phyloP scores from a whole-genome alignment of 192 early-diverging fungal species.

The Dispira simplex region DNA sequence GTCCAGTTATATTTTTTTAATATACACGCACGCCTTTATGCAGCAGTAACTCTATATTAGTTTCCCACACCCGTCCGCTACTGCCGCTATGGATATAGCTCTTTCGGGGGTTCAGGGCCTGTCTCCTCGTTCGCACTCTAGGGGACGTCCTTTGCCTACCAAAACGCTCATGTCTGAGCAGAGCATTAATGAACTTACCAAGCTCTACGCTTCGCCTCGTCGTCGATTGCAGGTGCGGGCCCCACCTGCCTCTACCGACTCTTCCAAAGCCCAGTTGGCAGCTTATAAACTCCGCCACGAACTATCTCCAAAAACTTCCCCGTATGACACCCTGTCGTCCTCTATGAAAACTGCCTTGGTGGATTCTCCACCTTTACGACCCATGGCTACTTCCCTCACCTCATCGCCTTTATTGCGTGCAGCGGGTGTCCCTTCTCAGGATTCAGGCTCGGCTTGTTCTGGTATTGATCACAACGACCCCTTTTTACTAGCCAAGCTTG shows the following conservation, averaged over 20 bases:
- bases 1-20: no score
- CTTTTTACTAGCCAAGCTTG: constrained; percentile 37
- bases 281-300: background rate
- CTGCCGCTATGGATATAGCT: no score
- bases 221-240: background rate
- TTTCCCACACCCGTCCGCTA: no score
- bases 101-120: no score
- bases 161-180: background rate
- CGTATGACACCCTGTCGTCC: background rate
- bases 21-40: no score
- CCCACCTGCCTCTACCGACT: background rate
- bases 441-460: background rate
- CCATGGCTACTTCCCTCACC: background rate
- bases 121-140: no score
- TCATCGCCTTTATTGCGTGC: background rate
- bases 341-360: background rate
- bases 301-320: background rate
- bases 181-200: background rate
- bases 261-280: background rate
- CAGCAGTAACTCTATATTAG: no score
- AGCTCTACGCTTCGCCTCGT: background rate
- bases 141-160: no score
- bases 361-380: background rate
- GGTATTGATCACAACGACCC: background rate
- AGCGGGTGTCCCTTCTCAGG: background rate